phyloP scores from a whole-genome alignment of 2,329 filamentous ascomycete species.

The Fragosphaeria purpurea region DNA sequence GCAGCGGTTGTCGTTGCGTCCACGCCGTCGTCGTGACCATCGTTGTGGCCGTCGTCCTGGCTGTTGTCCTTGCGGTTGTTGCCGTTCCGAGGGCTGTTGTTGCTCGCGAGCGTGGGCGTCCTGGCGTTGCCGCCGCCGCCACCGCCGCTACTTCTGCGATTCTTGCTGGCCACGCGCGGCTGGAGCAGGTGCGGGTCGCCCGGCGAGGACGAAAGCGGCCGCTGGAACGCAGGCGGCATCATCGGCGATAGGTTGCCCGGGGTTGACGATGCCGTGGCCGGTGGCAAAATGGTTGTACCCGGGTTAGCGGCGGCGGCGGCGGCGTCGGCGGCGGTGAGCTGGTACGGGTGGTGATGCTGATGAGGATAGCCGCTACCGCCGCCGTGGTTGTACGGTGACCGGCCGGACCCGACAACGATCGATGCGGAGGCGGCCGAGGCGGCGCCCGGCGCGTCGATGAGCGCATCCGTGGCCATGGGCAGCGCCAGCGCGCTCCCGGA shows the following conservation, averaged over 20 bases:
- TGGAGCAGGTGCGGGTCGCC: background rate
- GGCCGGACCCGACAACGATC: no score
- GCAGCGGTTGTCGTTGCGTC: constrained; percentile 7
- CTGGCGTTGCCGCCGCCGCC: background rate
- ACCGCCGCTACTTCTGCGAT: background rate
- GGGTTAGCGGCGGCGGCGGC: no score
- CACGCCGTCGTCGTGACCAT: background rate
- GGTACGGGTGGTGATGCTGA: background rate
- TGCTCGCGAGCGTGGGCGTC: background rate
- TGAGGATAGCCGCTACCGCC: background rate
- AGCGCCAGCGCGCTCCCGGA: no score
- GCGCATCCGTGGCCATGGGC: no score
- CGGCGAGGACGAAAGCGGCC: background rate
- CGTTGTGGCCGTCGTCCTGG: constrained; percentile 4
- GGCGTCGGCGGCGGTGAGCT: background rate
- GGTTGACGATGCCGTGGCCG: background rate
- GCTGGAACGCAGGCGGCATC: background rate
- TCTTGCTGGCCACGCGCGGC: background rate
- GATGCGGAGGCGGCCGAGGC: background rate
- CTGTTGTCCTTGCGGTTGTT: background rate
- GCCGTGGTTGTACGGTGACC: no score
- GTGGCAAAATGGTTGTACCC: no score
- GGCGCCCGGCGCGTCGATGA: background rate
- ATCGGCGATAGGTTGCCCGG: constrained; percentile 1
- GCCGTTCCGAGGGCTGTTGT: background rate